Evolutionary conservation across 148 eudicot genomes (phyloP), one percentile per base, ranked within the genome.

Genomic region (Amaranthus cruentus): DNA sequence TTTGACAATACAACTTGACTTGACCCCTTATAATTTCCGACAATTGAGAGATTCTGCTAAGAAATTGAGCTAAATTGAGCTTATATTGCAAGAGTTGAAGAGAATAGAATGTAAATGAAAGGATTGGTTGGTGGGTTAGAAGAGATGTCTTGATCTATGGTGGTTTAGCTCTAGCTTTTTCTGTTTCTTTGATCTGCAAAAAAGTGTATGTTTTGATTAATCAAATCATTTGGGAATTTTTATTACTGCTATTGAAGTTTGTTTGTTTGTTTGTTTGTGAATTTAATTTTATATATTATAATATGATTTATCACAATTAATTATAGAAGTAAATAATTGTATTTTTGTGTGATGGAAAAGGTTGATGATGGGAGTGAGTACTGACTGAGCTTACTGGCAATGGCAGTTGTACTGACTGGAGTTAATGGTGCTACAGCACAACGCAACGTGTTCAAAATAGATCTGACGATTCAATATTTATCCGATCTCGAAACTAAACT

Each of bases 91-190:
- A 68, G 80, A 74, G 56, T 67, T 15, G 9, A 11, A 5, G 3
- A 8, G 49, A 38, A 42, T 21, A 49, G 49, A 55, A 58, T 51
- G 51, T 52, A 9, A 54, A 6, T 6, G 57, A 54, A 10, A 18
- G 49, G n/a, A n/a, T 43, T 13, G 73, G 15, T 75, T 49, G 78
- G 78, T 68, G 73, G 68, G 78, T 67, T 69, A 64, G 82, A 70
- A 15, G 67, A 75, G 78, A 38, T 75, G 78, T 75, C 78, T 61
- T 75, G 47, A 64, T 75, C 78, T 46, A 49, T 54, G 66, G 77
- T 61, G n/a, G 77, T 49, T 61, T 68, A 9, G 10, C 14, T 48
- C 47, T 59, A 47, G 62, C 75, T 77, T 70, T 76, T 68, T 60
- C 58, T 21, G 47, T 59, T 71, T 69, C 74, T 55, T 6, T 62